Evolutionary conservation across 139 green algal species (phyloP), one percentile per base, ranked within the genome.

Genomic region (Micractinium sp.): DNA sequence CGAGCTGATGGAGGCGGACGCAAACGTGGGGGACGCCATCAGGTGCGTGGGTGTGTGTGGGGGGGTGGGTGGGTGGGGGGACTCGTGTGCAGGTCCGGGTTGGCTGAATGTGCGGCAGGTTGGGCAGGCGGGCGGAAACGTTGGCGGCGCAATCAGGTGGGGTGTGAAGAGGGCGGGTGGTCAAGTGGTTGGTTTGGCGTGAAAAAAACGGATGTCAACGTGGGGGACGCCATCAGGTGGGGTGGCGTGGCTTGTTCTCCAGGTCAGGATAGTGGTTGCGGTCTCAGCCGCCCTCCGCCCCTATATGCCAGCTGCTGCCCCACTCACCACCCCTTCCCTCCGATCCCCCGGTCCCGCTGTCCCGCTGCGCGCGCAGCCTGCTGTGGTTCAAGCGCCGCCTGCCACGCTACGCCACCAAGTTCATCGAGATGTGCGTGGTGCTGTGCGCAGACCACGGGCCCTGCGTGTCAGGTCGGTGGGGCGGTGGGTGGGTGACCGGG

Each of bases 361-460:
- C 38, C 19, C n/a, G 16, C 66, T 41, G n/a, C 73, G n/a, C 36
- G 9, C 67, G 29, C 86, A 88, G 86, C 29, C 90, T 92, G 81
- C 82, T 92, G 61, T 93, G 95, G 95, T 98, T 98, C 94, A 98
- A 98, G 93, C 92, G 95, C 60, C 94, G 95, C 89, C 92, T 98
- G 91, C 96, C 96, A 18, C 89, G 85, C 75, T 99, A 99, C 89
- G 97, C 96, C 61, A 98, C 96, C 41, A 95, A 96, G 84, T 99
- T 99, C 93, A 98, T 99, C 56, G 97, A 99, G 88, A 95, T 98
- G 94, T 96, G 96, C 85, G 77, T 99, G 39, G 97, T 99, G 95
- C 89, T 99, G 89, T 99, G 97, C 85, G 97, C 97, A 7, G 97
- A 99, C 89, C 97, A 99, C 90, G 97, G 97, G 4, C 97, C 97